phyloP scores from a whole-genome alignment of 1,284 basidiomycete species.

The Naganishia albida region DNA sequence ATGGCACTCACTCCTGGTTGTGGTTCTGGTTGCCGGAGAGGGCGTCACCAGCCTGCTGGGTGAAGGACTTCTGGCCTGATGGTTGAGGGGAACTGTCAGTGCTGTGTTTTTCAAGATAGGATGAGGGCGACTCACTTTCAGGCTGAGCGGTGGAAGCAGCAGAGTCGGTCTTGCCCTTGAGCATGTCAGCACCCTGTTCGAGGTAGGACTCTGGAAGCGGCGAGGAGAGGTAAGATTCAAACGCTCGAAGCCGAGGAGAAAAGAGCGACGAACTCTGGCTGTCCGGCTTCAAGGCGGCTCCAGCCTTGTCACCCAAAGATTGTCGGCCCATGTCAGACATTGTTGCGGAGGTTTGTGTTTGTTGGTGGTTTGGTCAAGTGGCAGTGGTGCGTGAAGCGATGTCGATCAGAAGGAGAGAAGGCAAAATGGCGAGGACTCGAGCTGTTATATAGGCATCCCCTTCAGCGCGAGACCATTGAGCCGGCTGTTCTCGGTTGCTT shows the following conservation, averaged over 20 bases:
- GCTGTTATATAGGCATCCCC: neutral
- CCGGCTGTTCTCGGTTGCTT: too few relatives aligned
- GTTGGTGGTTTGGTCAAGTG: conserved; percentile 16
- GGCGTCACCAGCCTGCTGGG: conserved; percentile 40
- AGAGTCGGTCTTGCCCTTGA: conserved; percentile 44
- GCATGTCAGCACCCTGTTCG: conserved; percentile 42
- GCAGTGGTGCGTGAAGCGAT: neutral
- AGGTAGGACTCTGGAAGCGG: conserved; percentile 35
- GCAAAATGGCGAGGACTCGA: neutral
- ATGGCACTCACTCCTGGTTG: conserved; percentile 36
- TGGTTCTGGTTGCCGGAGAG: conserved; percentile 44
- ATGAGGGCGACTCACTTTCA: conserved; percentile 1
- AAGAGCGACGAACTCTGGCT: conserved; percentile 36
- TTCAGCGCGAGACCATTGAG: neutral
- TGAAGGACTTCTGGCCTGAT: conserved; percentile 38
- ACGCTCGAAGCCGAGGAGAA: neutral
- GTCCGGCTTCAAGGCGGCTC: conserved; percentile 47
- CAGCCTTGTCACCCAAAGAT: conserved; percentile 46
- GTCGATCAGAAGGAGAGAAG: neutral
- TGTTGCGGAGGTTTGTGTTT: conserved; percentile 10
- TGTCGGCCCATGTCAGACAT: conserved; percentile 42
- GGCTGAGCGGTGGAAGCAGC: conserved; percentile 46
- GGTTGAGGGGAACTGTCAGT: too few relatives aligned
- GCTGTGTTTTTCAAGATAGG: conserved; percentile 3
- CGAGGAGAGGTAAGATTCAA: neutral